These are phyloP conservation scores for Cucumis variabilis DNA, from an alignment of 331 rosid genomes.

Conservation along the genomic window DNA sequence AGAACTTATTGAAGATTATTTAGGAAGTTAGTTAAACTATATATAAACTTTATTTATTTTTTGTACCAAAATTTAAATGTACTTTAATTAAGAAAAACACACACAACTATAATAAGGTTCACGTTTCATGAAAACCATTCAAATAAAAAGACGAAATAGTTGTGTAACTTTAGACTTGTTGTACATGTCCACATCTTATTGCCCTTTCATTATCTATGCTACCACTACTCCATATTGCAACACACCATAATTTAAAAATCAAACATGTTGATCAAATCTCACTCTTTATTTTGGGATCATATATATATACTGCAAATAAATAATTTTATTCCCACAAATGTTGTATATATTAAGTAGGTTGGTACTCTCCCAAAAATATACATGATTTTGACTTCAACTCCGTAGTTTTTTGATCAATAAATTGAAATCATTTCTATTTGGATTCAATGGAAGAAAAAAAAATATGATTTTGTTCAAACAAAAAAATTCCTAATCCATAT, in stretches of 20 bases:
- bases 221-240: neutral
- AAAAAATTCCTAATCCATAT: no score
- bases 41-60: no score
- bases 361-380: neutral
- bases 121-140: no score
- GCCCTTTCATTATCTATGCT: neutral
- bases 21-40: no score
- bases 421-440: neutral
- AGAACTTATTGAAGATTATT: no score
- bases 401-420: neutral
- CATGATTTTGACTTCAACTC: neutral
- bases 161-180: neutral
- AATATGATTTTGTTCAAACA: neutral
- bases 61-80: neutral
- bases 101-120: no score
- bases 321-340: neutral
- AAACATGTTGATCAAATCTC: neutral
- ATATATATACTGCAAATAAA: neutral
- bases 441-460: neutral
- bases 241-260: neutral
- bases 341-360: neutral
- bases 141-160: neutral
- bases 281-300: neutral
- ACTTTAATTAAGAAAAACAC: neutral
- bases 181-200: neutral